phyloP scores from a whole-genome alignment of 2,329 filamentous ascomycete genomes.

The Grosmannia clavigera region DNA sequence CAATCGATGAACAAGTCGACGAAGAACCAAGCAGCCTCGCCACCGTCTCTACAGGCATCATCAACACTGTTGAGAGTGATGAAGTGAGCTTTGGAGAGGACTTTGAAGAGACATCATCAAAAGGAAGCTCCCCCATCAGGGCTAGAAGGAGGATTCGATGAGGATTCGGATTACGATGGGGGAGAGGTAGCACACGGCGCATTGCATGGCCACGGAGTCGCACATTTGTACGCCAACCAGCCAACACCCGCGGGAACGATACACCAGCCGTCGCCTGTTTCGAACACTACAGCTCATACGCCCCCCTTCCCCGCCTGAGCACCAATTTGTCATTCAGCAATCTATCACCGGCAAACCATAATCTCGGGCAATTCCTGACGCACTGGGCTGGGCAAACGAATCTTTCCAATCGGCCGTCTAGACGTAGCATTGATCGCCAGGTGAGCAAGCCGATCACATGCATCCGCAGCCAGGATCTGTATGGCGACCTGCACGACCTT shows the following conservation, averaged over 20 bases:
- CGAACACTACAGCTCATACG: neutral
- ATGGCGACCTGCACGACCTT: conserved; percentile 43
- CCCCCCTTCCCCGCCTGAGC: neutral
- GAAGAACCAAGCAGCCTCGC: neutral
- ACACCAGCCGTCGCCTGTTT: neutral
- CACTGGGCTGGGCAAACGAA: neutral
- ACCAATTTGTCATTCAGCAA: neutral
- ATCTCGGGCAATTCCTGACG: neutral
- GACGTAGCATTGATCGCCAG: conserved; percentile 13
- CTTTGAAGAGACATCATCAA: neutral
- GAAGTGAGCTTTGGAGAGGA: neutral
- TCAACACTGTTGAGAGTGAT: neutral
- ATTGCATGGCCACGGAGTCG: no score
- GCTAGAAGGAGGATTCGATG: neutral
- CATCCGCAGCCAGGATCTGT: conserved; percentile 31
- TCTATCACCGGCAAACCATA: neutral
- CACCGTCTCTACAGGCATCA: neutral
- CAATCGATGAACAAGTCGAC: neutral
- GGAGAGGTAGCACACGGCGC: neutral
- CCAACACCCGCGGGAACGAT: neutral
- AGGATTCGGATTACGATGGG: neutral
- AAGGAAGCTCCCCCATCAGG: neutral
- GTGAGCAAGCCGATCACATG: conserved; percentile 8
- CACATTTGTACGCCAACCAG: neutral
- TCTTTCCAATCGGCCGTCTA: neutral